Percentiles rank a stretch among this genome's conserved stretches.
phyloP scores from a whole-genome alignment of 129 eudicot species.

The Oenanthe sinensis region DNA sequence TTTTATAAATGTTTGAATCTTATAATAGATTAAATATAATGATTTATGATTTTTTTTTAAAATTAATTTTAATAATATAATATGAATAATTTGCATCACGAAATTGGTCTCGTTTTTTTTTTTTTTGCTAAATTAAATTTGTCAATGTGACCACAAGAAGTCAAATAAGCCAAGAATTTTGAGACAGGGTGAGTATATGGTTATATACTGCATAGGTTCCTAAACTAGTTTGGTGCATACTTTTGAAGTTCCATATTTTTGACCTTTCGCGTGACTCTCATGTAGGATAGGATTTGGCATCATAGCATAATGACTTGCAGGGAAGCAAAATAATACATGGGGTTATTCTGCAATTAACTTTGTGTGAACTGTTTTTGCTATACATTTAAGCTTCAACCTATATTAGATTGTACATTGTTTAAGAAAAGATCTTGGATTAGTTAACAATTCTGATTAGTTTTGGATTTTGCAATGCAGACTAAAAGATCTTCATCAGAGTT shows the following conservation, averaged over 20 bases:
- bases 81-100: not conserved
- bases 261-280: not conserved
- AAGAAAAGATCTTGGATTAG: not conserved
- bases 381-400: not conserved
- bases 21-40: not conserved
- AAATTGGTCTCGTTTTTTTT: no score
- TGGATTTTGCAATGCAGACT: conserved; percentile 36
- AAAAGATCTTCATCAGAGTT: conserved; percentile 74
- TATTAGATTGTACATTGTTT: not conserved
- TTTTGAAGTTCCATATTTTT: not conserved
- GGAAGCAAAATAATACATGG: no score
- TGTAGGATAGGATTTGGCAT: not conserved
- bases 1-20: not conserved
- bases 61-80: no score
- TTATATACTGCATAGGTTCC: not conserved
- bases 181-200: not conserved
- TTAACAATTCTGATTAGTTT: not conserved
- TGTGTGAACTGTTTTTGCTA: not conserved
- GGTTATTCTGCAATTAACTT: not conserved
- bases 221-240: not conserved
- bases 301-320: not conserved
- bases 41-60: no score
- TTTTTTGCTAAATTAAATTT: no score
- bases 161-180: not conserved
- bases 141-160: not conserved